Conservation (phyloP, 805 yeast genomes). For the Nakazawaea anatomiae region DNA sequence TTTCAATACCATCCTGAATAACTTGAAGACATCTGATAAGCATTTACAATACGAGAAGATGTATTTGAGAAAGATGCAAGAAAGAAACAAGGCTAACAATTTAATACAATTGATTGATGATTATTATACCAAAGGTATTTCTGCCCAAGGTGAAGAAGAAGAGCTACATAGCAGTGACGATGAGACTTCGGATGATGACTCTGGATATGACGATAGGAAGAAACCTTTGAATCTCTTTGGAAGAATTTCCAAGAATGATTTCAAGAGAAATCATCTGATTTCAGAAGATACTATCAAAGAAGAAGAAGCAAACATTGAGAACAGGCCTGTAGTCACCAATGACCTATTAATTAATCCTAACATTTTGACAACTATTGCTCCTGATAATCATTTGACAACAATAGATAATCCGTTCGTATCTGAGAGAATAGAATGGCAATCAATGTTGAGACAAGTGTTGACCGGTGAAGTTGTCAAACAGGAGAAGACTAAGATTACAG, state of each 20-base stretch:
- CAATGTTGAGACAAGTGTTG: slow-evolving; percentile 82
- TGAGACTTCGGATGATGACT: slow-evolving; percentile 18
- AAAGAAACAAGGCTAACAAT: slow-evolving; percentile 19
- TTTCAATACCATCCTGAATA: slow-evolving; percentile 22
- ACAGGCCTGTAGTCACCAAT: not conserved
- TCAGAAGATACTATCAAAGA: slow-evolving; percentile 4
- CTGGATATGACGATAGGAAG: slow-evolving; percentile 28
- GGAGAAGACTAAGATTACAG: slow-evolving; percentile 74
- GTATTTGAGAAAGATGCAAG: slow-evolving; percentile 40
- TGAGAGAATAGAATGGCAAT: slow-evolving; percentile 93
- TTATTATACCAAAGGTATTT: slow-evolving; percentile 47
- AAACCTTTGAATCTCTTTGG: slow-evolving; percentile 7
- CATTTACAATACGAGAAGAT: slow-evolving; percentile 50
- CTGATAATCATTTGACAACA: slow-evolving; percentile 1
- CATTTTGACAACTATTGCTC: slow-evolving; percentile 4
- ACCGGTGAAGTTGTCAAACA: slow-evolving; percentile 93
- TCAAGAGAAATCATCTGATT: not conserved
- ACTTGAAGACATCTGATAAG: slow-evolving; percentile 28
- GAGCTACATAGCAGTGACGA: slow-evolving; percentile 1
- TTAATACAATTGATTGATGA: slow-evolving; percentile 34
- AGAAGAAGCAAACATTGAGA: slow-evolving; percentile 1
- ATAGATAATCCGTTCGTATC: slow-evolving; percentile 33
- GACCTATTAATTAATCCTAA: slow-evolving; percentile 10
- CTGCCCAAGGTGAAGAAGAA: slow-evolving; percentile 19
- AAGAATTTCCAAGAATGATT: not conserved